Conservation (phyloP, 495 filamentous ascomycete genomes). For the Ramalina intermedia region DNA sequence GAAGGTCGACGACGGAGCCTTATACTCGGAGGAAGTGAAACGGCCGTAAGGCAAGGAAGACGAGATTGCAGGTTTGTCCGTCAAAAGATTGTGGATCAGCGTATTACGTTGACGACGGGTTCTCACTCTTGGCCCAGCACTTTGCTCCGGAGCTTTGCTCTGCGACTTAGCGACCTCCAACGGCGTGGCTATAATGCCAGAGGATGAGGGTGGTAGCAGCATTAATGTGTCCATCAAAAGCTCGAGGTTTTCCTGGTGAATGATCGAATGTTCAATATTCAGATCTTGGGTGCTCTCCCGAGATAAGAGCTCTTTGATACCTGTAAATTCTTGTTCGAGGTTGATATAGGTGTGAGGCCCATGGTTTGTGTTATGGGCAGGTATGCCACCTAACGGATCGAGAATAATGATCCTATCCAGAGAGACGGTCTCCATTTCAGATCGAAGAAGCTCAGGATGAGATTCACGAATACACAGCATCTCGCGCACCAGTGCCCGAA, state of each 20-base stretch:
- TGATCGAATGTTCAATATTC: constrained; percentile 15
- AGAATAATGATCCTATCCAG: constrained; percentile 82
- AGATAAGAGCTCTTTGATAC: constrained; percentile 46
- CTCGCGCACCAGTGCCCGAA: constrained; percentile 58
- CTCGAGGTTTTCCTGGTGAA: constrained; percentile 60
- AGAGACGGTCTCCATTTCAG: constrained; percentile 32
- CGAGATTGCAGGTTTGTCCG: constrained; percentile 82
- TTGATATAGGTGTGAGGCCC: constrained; percentile 85
- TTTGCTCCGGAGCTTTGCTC: constrained; percentile 23
- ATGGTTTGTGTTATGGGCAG: constrained; percentile 47
- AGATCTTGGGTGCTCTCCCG: neutral
- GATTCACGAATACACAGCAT: constrained; percentile 40
- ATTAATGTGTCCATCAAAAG: constrained; percentile 52
- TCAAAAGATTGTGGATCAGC: constrained; percentile 91
- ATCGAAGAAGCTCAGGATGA: neutral
- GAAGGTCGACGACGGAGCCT: constrained; percentile 43
- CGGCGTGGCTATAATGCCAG: constrained; percentile 76
- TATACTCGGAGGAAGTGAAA: constrained; percentile 19
- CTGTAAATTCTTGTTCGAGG: constrained; percentile 73
- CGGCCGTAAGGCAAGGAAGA: constrained; percentile 69
- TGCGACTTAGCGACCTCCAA: constrained; percentile 60
- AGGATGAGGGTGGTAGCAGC: constrained; percentile 73
- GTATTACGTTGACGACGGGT: constrained; percentile 74
- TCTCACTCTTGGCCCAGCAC: constrained; percentile 47
- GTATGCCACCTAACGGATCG: constrained; percentile 80